phyloP scores from a whole-genome alignment of 1,284 basidiomycete genomes.

The Cerrena zonata region DNA sequence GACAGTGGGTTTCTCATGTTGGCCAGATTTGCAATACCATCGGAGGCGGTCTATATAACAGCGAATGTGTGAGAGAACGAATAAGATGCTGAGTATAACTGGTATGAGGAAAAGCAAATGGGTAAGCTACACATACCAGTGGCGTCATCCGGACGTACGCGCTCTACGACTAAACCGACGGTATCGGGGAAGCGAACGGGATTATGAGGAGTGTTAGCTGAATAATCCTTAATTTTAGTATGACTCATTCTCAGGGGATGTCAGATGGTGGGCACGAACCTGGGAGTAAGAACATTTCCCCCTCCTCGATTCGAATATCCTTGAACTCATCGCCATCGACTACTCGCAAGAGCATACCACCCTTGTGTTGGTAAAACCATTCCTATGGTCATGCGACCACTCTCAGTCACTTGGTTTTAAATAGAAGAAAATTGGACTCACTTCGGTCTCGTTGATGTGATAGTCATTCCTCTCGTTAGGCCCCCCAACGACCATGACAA shows the following conservation, averaged over 20 bases:
- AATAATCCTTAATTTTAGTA: background rate
- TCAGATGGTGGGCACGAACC: conserved; percentile 41
- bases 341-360: conserved; percentile 81
- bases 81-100: background rate
- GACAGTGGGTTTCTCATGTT: conserved; percentile 69
- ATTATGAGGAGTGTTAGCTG: conserved; percentile 92
- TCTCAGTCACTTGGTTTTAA: background rate
- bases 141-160: conserved; percentile 68
- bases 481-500: conserved; percentile 88
- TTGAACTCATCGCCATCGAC: conserved; percentile 83
- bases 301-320: conserved; percentile 87
- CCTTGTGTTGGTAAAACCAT: conserved; percentile 95
- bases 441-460: conserved; percentile 90
- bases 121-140: conserved; percentile 45
- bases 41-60: conserved; percentile 70
- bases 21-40: conserved; percentile 83
- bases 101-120: background rate
- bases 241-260: background rate
- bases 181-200: conserved; percentile 88
- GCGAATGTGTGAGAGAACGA: background rate
- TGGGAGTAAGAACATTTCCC: conserved; percentile 93
- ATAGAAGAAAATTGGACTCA: conserved; percentile 18
- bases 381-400: conserved; percentile 45
- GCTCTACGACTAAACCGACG: conserved; percentile 90
- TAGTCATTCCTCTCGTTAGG: conserved; percentile 90